phyloP scores from a whole-genome alignment of 2,329 filamentous ascomycete species.

The Didymella lethalis region DNA sequence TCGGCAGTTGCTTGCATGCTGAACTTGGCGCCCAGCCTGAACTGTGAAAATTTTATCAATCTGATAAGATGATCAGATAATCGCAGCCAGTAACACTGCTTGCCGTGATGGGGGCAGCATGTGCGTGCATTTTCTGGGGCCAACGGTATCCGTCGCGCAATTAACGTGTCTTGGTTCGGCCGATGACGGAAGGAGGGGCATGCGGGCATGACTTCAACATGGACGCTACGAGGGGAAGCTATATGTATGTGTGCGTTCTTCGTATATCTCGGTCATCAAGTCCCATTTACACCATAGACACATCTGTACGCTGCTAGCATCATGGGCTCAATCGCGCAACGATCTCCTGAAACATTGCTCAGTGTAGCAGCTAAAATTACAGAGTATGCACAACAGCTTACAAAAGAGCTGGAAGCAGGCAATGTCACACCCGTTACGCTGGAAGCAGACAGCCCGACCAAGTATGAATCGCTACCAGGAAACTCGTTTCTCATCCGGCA shows the following conservation, averaged over 20 bases:
- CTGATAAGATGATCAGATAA: constrained; percentile 38
- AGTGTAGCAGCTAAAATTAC: background rate
- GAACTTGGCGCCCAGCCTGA: constrained; percentile 23
- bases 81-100: constrained; percentile 2
- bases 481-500: constrained; percentile 52
- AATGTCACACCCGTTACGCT: background rate
- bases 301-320: background rate
- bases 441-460: background rate
- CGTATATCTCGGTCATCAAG: background rate
- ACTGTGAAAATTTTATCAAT: constrained; percentile 35
- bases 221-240: background rate
- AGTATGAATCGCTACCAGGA: background rate
- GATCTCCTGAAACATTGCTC: background rate
- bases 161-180: background rate
- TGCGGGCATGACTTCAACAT: background rate
- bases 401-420: background rate
- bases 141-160: background rate
- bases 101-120: background rate
- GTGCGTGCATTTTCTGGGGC: background rate
- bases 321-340: background rate
- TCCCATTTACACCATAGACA: background rate
- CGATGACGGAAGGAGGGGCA: constrained; percentile 20
- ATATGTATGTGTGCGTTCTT: background rate
- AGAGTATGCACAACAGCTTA: background rate
- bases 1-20: constrained; percentile 14